Evolutionary conservation across 2,329 filamentous ascomycete species (phyloP).

Genomic region (Fusarium decemcellulare): DNA sequence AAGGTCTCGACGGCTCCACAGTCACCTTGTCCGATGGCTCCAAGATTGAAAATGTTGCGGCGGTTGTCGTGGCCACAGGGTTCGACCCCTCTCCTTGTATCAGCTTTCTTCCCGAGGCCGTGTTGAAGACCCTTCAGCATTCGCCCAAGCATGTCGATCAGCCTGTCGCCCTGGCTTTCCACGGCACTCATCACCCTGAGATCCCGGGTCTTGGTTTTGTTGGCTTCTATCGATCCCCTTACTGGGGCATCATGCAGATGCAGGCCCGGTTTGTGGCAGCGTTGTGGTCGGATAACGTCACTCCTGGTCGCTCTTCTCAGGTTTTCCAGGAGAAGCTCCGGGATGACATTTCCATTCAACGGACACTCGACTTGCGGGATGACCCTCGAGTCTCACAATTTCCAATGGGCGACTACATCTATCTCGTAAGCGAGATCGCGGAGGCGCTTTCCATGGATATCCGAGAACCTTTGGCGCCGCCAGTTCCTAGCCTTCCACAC

Average conservation of each 20-base stretch:
- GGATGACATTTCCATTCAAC: slow-evolving; percentile 60
- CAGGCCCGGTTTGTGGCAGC: slow-evolving; percentile 79
- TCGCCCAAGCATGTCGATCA: slow-evolving; percentile 67
- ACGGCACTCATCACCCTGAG: slow-evolving; percentile 72
- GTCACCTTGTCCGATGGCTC: slow-evolving; percentile 51
- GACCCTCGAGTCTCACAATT: slow-evolving; percentile 75
- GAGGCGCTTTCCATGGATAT: slow-evolving; percentile 68
- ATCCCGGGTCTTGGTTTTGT: slow-evolving; percentile 81
- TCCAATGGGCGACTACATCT: slow-evolving; percentile 87
- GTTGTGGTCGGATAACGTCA: slow-evolving; percentile 64
- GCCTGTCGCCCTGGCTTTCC: slow-evolving; percentile 77
- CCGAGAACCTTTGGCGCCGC: slow-evolving; percentile 46
- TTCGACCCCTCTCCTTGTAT: slow-evolving; percentile 77
- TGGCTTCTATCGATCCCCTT: slow-evolving; percentile 87
- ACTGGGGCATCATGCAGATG: slow-evolving; percentile 92
- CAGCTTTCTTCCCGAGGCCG: slow-evolving; percentile 71
- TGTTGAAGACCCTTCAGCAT: slow-evolving; percentile 71
- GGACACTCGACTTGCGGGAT: slow-evolving; percentile 65
- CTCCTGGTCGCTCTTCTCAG: slow-evolving; percentile 38
- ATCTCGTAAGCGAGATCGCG: slow-evolving; percentile 80
- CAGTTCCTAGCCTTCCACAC: slow-evolving; percentile 53
- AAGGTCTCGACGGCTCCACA: slow-evolving; percentile 52
- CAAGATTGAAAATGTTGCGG: slow-evolving; percentile 70
- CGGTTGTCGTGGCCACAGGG: slow-evolving; percentile 82
- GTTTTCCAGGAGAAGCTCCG: slow-evolving; percentile 57